Base-by-base conservation (phyloP, 2,329 filamentous ascomycete species). In the Pestalotiopsis sp. region DNA sequence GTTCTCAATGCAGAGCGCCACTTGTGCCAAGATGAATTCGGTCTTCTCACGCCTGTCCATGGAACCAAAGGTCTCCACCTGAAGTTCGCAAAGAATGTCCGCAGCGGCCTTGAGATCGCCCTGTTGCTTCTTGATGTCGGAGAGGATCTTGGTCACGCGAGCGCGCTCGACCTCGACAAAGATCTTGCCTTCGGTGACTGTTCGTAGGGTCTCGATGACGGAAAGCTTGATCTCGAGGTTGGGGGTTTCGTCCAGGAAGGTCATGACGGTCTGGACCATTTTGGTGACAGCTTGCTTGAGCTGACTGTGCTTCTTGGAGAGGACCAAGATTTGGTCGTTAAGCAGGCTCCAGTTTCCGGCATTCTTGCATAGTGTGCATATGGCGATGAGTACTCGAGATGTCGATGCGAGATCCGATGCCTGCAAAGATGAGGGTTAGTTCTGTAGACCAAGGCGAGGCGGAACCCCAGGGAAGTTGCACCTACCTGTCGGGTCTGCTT, bases 221-320 rank as follows among this genome's bases (percentile, higher is more conserved):
- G 93, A 92, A 68, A 99, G 86, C 85, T 98, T 99, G 45, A 90
- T 94, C 75, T 98, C 94, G 70, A 93, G 78, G 77, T 90, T 92
- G 41, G 96, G 94, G 25, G 94, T 94, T 61, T 92, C 90, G 78
- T 97, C 92, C 77, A 99, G 84, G 82, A 98, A 98, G 70, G 86
- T 87, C 91, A 99, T 97, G 71, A 97, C 94, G 62, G 91, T 92
- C 86, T 99, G 96, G 70, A 99, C 95, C 96, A 99, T 99, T 86
- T 95, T 96, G 76, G 96, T 98, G 77, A 95, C 96, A 78, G 96
- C 96, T 83, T 98, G 96, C 84, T 99, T 99, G 79, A 99, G 94
- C 86, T 99, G 96, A 76, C 95, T 93, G 92, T 99, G 96, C 86
- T 99, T 99, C 91, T 99, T 99, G 73, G 96, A 98, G 68, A 99